A percentile compares a stretch with the other conserved stretches of the same genome.
phyloP scores from a whole-genome alignment of 768 basidiomycete genomes.

The Naganishia vaughanmartiniae region DNA sequence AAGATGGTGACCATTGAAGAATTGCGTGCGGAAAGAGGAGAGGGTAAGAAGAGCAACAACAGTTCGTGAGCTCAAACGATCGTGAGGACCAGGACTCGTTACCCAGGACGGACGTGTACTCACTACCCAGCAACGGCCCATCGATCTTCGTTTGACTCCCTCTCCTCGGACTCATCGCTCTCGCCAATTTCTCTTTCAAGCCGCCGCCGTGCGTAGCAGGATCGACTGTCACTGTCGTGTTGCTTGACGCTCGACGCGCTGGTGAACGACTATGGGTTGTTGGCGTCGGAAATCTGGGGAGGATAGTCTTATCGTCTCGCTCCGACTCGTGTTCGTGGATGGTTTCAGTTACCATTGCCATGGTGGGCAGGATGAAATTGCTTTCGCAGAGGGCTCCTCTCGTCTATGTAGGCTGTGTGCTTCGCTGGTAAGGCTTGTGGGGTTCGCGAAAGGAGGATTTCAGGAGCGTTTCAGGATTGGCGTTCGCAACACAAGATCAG shows the following conservation, averaged over 20 bases:
- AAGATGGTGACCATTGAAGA: no score
- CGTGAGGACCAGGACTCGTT: not conserved
- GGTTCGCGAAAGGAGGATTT: conserved; percentile 3
- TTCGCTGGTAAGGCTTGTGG: not conserved
- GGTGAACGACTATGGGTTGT: conserved; percentile 19
- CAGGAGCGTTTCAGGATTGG: not conserved
- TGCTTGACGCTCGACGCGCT: conserved; percentile 8
- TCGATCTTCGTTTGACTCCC: conserved; percentile 25
- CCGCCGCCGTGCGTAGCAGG: not conserved
- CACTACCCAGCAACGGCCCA: conserved; percentile 11
- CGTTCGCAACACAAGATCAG: not conserved
- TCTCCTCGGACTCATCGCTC: conserved; percentile 18
- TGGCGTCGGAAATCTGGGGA: conserved; percentile 8
- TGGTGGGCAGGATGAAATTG: not conserved
- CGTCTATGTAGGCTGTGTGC: not conserved
- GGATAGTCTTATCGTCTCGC: conserved; percentile 12
- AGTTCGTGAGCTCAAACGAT: not conserved
- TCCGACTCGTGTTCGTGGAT: conserved; percentile 23
- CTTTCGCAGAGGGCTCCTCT: not conserved
- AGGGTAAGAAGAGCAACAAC: not conserved
- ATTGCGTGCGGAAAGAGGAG: no score
- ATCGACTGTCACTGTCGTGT: conserved; percentile 3
- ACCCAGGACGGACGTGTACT: conserved; percentile 3
- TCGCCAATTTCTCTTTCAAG: conserved; percentile 8
- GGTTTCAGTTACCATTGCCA: conserved; percentile 17